Evolutionary conservation across 176 grass and related monocot species (phyloP).

Genomic region (Saccharum officinarum): DNA sequence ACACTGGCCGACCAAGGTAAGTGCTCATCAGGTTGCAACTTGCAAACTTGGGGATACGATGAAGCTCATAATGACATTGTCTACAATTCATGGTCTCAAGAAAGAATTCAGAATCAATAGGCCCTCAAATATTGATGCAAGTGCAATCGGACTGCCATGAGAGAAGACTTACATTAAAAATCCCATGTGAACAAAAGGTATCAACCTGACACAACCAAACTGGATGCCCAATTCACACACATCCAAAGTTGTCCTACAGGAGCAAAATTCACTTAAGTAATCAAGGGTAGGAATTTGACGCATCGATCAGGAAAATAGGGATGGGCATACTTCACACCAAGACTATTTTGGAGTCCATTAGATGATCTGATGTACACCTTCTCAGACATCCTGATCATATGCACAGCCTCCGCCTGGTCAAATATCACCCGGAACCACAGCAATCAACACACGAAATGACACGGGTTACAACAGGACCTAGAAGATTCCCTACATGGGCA

Average conservation of each 20-base stretch:
- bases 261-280: not conserved
- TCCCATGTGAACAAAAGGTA: conserved; percentile 86
- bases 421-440: conserved; percentile 49
- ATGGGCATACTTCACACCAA: too few relatives aligned
- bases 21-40: not conserved
- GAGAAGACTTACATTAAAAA: conserved; percentile 59
- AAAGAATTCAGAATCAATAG: not conserved
- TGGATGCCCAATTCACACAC: conserved; percentile 58
- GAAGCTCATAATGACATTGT: not conserved
- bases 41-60: not conserved
- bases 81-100: not conserved
- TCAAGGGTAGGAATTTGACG: not conserved
- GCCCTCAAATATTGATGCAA: too few relatives aligned
- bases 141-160: too few relatives aligned
- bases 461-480: not conserved
- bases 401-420: conserved; percentile 43
- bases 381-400: conserved; percentile 87
- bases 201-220: conserved; percentile 49
- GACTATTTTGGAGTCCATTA: too few relatives aligned
- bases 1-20: too few relatives aligned
- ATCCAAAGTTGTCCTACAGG: conserved; percentile 63
- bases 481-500: not conserved
- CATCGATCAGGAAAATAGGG: too few relatives aligned
- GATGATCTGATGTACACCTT: conserved; percentile 84
- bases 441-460: not conserved